Evolutionary conservation across 2,329 filamentous ascomycete species (phyloP).

Genomic region (Pyrenophora teres): DNA sequence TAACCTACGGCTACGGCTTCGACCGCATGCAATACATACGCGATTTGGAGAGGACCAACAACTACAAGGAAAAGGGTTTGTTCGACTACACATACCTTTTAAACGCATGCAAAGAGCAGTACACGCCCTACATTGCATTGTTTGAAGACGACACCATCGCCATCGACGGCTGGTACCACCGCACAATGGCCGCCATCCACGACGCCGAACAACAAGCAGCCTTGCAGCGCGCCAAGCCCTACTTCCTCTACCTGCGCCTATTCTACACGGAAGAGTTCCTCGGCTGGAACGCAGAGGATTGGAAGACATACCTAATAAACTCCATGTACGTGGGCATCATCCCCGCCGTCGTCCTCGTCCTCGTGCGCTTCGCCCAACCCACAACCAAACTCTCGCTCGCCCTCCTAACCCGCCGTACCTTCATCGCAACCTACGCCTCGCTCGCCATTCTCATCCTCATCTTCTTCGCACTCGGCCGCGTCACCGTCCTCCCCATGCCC

Average conservation of each 20-base stretch:
- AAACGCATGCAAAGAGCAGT: conserved; percentile 46
- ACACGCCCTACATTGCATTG: conserved; percentile 50
- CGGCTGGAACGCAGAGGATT: conserved; percentile 53
- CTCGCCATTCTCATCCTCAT: conserved; percentile 29
- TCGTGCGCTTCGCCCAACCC: conserved; percentile 30
- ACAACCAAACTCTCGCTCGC: conserved; percentile 26
- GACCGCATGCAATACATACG: conserved; percentile 43
- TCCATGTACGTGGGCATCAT: conserved; percentile 34
- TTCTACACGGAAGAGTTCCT: conserved; percentile 55
- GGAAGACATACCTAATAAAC: conserved; percentile 45
- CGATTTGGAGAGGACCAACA: conserved; percentile 34
- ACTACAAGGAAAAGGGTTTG: conserved; percentile 49
- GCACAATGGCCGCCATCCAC: conserved; percentile 46
- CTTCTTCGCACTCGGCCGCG: conserved; percentile 50
- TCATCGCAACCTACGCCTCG: conserved; percentile 25
- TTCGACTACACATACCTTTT: conserved; percentile 54
- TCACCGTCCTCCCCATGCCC: conserved; percentile 45
- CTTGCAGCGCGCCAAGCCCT: conserved; percentile 24
- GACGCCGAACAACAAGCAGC: conserved; percentile 39
- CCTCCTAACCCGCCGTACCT: conserved; percentile 24
- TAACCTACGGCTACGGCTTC: conserved; percentile 47
- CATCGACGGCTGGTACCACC: conserved; percentile 55
- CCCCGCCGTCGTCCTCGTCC: conserved; percentile 28
- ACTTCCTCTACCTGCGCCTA: conserved; percentile 52
- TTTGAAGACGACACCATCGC: conserved; percentile 56